Evolutionary conservation across 2,329 filamentous ascomycete species (phyloP), one percentile per base, ranked within the genome.

Genomic region (Talaromyces marneffei): DNA sequence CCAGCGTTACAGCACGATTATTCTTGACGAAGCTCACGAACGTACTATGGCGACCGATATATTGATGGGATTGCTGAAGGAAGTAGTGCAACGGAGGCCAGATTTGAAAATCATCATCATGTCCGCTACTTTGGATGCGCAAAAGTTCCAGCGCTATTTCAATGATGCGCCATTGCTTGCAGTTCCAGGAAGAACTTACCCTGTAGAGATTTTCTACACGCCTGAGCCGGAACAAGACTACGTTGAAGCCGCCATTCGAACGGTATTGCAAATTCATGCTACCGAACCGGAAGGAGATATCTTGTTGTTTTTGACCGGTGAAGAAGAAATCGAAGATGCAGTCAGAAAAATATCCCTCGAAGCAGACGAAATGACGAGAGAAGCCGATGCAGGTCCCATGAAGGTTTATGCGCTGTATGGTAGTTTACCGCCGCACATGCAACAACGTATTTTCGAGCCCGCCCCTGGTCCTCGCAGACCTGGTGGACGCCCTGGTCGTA

Each of bases 31-130:
- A 77, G 94, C 95, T 59, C 94, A 99, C 86, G 94, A 99, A 78
- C 87, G 95, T 75, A 99, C 94, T 0, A 87, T 99, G 64, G 91
- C 93, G 23, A 99, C 95, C 8, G 94, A 99, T 81, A 94, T 99
- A 65, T 82, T 99, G 62, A 97, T 99, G 90, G 94, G 92, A 60
- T 82, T 99, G 62, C 80, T 99, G 64, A 99, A 99, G 80, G 90
- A 96, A 72, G 88, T 97, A 44, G 87, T 92, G 35, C 77, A 83
- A 68, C 86, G 92, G 69, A 85, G 94, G 62, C 85, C 90, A 3
- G 94, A 99, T 75, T 82, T 99, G 70, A 99, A 99, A 81, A 90
- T 99, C 71, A 94, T 99, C 72, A 94, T 99, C 83, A 99, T 97
- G 87, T 97, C 93, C 72, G 94, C 94, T 63, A 99, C 94, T 9